These are phyloP conservation scores for Acacia pycnantha DNA, from an alignment of 331 rosid species.

Conservation along the genomic window DNA sequence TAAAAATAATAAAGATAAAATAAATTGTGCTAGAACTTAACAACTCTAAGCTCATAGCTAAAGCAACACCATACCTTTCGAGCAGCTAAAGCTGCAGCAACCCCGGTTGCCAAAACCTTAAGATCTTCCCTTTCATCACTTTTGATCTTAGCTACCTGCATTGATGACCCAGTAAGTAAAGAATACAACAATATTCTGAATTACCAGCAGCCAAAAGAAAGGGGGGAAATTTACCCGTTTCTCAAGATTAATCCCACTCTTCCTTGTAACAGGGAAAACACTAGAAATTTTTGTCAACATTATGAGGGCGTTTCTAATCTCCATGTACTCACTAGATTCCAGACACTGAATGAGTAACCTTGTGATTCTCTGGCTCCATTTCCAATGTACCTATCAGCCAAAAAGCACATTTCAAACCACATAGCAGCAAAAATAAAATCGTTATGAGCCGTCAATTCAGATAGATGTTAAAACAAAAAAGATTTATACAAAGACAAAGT, in stretches of 20 bases:
- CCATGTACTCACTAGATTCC: constrained; percentile 97
- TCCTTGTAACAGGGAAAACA: constrained; percentile 96
- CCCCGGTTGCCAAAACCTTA: constrained; percentile 97
- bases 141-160: constrained; percentile 94
- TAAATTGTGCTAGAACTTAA: constrained; percentile 7
- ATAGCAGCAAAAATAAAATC: neutral
- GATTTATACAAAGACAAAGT: neutral
- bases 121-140: constrained; percentile 98
- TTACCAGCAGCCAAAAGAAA: constrained; percentile 12
- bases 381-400: constrained; percentile 89
- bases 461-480: neutral
- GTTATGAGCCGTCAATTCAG: neutral
- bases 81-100: constrained; percentile 93
- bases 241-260: constrained; percentile 94
- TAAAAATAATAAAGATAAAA: neutral
- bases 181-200: neutral
- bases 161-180: constrained; percentile 9
- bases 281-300: constrained; percentile 86
- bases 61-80: constrained; percentile 67
- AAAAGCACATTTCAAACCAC: constrained; percentile 12
- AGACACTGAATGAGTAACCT: constrained; percentile 87
- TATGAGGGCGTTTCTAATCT: constrained; percentile 94
- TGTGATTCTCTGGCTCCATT: constrained; percentile 98
- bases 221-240: constrained; percentile 64
- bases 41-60: neutral